Evolutionary conservation across 2,329 filamentous ascomycete genomes (phyloP), one percentile per base, ranked within the genome.

Genomic region (Septoria petroselini): DNA sequence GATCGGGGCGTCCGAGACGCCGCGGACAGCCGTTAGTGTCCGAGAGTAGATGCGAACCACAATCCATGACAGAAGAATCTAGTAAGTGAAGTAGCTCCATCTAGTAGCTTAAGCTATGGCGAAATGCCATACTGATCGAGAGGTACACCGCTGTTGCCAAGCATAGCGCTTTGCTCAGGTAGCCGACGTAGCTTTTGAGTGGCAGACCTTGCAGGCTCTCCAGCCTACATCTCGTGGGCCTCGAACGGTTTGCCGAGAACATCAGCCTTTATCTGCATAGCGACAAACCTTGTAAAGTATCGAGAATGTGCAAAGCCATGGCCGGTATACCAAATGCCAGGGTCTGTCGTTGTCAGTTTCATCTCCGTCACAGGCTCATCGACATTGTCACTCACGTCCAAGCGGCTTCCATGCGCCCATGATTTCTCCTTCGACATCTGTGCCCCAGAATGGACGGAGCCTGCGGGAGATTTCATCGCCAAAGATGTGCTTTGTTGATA

Each of bases 221-320:
- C 23, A 27, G 5, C 5, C 23, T 5, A 27, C 23, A 27, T 9
- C 23, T 27, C 23, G 23, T 27, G 9, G 23, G 23, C 30, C 14
- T 52, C 33, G 15, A 58, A 57, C 2, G 52, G 45, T 5, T 15
- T 53, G 1, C 53, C 62, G 18, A 62, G 55, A 55, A 59, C 49
- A 61, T 57, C 60, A 43, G 66, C 63, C 58, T 72, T 72, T 47
- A 76, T 71, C 51, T 73, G 71, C 64, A 77, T 50, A 6, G 73
- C 73, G 23, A 76, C 44, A 31, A 73, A 67, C 19, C 71, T 63
- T 11, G 71, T 72, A 52, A 67, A 71, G 50, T 69, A 93, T 39
- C 73, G 65, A 4, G 64, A 63, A 34, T 72, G 62, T 1, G 65
- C 68, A n/a, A 73, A 62, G 43, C 70, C 70, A 1, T 73, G 73